Evolutionary conservation across 225 moss, liverwort and hornwort species (phyloP).

Genomic region (Polytrichum formosum): DNA sequence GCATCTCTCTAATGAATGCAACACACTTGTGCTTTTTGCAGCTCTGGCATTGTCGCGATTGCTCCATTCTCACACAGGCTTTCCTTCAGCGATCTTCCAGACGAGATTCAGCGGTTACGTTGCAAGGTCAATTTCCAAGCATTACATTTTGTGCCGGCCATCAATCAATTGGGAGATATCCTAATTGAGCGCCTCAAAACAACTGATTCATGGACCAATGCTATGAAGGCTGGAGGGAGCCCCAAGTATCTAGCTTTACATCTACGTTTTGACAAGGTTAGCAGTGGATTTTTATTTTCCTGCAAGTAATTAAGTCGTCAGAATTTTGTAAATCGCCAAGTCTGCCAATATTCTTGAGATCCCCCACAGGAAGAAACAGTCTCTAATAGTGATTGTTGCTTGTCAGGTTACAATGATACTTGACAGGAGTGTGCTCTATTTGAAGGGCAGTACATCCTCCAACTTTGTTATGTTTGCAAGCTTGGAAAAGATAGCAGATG

Average conservation of each 20-base stretch:
- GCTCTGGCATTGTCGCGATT: slow-evolving; percentile 79
- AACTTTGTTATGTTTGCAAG: not conserved
- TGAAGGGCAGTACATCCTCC: too few species aligned
- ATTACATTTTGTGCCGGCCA: slow-evolving; percentile 65
- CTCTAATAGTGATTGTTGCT: too few species aligned
- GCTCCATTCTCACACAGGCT: slow-evolving; percentile 95
- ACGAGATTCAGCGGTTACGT: slow-evolving; percentile 74
- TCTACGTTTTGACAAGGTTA: slow-evolving; percentile 94
- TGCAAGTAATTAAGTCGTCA: too few species aligned
- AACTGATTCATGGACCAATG: slow-evolving; percentile 20
- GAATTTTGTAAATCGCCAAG: too few species aligned
- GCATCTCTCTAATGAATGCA: not conserved
- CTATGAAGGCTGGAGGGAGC: slow-evolving; percentile 16
- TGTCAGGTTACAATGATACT: too few species aligned
- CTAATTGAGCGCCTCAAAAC: slow-evolving; percentile 68
- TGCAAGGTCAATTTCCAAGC: slow-evolving; percentile 95
- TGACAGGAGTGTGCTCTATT: too few species aligned
- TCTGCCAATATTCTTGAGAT: too few species aligned
- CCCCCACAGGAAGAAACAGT: too few species aligned
- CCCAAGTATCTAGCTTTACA: slow-evolving; percentile 72
- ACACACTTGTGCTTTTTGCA: slow-evolving; percentile 27
- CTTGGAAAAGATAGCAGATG: not conserved
- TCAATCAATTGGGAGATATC: slow-evolving; percentile 61
- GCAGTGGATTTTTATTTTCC: not conserved
- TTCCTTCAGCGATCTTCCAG: slow-evolving; percentile 70